Evolutionary conservation across 805 yeast genomes (phyloP).

Genomic region (Cyberlindnera americana): DNA sequence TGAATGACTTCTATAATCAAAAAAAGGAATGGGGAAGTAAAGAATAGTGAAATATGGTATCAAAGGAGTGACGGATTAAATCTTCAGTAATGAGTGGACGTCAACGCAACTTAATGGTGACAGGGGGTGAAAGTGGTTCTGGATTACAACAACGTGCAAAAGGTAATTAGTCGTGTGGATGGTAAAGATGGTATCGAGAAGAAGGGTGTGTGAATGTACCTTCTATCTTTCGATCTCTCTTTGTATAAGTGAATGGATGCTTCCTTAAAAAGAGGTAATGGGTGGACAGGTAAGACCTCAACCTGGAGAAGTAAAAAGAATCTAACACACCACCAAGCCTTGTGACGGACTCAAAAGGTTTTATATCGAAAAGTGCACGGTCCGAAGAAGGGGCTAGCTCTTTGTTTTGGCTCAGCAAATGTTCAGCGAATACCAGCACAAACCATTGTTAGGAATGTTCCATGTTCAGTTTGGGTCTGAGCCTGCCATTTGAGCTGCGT

Average conservation of each 20-base stretch:
- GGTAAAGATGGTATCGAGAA: background rate
- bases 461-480: background rate
- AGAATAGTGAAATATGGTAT: background rate
- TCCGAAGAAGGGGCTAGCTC: constrained; percentile 2
- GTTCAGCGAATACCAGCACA: background rate
- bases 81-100: constrained; percentile 28
- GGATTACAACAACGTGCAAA: constrained; percentile 1
- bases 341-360: background rate
- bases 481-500: constrained; percentile 5
- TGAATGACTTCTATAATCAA: too few relatives aligned
- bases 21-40: too few relatives aligned
- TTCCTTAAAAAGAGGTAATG: constrained; percentile 7
- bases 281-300: background rate
- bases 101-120: constrained; percentile 32
- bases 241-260: too few relatives aligned
- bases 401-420: constrained; percentile 1
- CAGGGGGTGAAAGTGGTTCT: constrained; percentile 7
- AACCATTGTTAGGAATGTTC: background rate
- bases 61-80: constrained; percentile 13
- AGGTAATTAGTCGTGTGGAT: background rate
- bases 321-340: background rate
- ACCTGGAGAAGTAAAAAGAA: background rate
- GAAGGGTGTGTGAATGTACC: background rate
- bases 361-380: too few relatives aligned
- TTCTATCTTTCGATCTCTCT: background rate